These are phyloP conservation scores for Ganoderma lingzhi DNA, from an alignment of 1,284 basidiomycete species.

Conservation along the genomic window DNA sequence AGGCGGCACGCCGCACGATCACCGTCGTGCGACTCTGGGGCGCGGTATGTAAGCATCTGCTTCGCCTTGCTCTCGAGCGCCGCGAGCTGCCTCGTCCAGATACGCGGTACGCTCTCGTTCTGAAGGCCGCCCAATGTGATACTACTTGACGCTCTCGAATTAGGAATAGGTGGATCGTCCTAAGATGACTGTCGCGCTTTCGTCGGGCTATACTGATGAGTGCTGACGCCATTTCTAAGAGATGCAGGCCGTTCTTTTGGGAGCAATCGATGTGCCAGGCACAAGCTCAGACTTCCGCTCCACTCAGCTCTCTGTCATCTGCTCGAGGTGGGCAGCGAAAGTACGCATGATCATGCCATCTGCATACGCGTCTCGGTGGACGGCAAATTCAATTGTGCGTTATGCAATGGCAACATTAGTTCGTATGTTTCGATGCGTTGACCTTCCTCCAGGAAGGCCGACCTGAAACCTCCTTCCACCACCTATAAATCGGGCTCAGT, in stretches of 20 bases:
- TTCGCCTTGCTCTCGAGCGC: neutral
- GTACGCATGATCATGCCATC: neutral
- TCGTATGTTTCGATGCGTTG: conserved; percentile 19
- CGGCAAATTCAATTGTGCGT: neutral
- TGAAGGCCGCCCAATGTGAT: neutral
- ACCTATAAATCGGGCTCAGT: conserved; percentile 32
- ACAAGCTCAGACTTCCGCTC: too few relatives aligned
- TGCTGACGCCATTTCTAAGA: too few relatives aligned
- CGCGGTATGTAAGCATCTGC: neutral
- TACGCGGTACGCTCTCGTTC: neutral
- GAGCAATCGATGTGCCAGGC: too few relatives aligned
- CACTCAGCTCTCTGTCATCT: neutral
- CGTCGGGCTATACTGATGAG: too few relatives aligned
- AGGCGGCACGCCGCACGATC: neutral
- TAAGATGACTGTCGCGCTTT: too few relatives aligned
- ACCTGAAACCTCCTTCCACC: conserved; percentile 46
- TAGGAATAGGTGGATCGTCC: neutral
- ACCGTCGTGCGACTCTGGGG: neutral
- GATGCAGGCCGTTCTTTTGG: too few relatives aligned
- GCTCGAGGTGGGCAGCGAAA: neutral
- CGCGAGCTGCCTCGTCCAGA: neutral
- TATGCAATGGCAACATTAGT: neutral
- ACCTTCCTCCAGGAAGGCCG: conserved; percentile 48
- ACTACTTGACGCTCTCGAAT: neutral
- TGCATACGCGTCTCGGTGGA: neutral